These are phyloP conservation scores for Guyanaporus albipodus DNA, from an alignment of 768 basidiomycete species.

Conservation along the genomic window DNA sequence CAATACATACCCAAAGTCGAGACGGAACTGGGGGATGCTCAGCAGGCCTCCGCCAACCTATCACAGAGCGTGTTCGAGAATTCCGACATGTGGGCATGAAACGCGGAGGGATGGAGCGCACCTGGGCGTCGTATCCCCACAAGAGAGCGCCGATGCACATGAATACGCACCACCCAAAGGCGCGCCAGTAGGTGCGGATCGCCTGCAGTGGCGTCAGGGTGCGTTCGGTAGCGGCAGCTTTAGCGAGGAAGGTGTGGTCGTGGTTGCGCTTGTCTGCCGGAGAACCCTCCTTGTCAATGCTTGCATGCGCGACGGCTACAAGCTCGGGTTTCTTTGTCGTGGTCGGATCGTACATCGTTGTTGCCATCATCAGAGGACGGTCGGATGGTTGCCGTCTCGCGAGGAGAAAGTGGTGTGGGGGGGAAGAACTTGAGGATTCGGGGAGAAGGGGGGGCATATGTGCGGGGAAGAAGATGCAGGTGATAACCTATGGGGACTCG, in stretches of 20 bases:
- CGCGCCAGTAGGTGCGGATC: constrained; percentile 24
- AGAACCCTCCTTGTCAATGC: constrained; percentile 8
- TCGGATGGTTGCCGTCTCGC: too few species aligned
- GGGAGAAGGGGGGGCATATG: too few species aligned
- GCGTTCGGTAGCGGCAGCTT: constrained; percentile 21
- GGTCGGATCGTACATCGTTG: not conserved
- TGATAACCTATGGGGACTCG: too few species aligned
- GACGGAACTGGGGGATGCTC: constrained; percentile 23
- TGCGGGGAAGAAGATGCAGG: too few species aligned
- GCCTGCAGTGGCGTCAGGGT: constrained; percentile 18
- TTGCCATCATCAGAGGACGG: too few species aligned
- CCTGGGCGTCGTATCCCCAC: constrained; percentile 26
- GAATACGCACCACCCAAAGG: constrained; percentile 23
- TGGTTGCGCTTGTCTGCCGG: not conserved
- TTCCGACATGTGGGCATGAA: too few species aligned
- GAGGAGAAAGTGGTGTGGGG: too few species aligned
- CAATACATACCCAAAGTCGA: constrained; percentile 21
- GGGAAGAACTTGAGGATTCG: too few species aligned
- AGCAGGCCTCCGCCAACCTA: constrained; percentile 22
- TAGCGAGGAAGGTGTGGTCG: constrained; percentile 21
- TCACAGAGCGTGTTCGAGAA: too few species aligned
- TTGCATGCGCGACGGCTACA: not conserved
- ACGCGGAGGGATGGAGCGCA: constrained; percentile 6
- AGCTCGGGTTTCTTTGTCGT: constrained; percentile 9
- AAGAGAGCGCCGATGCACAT: constrained; percentile 23